phyloP scores from a whole-genome alignment of 1,139 yeast genomes.

The Taiozyma sp. region DNA sequence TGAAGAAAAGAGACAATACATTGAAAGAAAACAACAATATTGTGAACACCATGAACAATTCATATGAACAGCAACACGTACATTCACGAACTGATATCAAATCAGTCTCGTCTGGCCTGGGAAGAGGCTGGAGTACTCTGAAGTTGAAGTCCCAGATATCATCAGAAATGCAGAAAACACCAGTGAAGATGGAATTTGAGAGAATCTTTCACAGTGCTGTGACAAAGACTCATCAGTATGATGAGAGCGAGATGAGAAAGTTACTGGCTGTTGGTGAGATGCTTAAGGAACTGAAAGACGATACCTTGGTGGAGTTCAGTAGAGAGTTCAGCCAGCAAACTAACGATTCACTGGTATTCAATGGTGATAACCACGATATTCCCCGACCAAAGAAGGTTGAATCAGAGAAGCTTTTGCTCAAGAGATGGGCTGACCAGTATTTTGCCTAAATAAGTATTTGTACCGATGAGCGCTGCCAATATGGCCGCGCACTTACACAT shows the following conservation, averaged over 20 bases:
- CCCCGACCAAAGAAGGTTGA: slow-evolving; percentile 15
- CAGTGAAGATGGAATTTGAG: slow-evolving; percentile 4
- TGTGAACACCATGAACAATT: slow-evolving; percentile 2
- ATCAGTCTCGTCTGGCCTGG: not conserved
- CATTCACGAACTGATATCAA: not conserved
- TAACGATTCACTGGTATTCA: not conserved
- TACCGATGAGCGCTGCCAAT: not conserved
- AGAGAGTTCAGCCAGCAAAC: slow-evolving; percentile 2
- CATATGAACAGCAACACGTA: not conserved
- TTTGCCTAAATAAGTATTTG: slow-evolving; percentile 6
- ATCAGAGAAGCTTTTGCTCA: slow-evolving; percentile 20
- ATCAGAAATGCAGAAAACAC: not conserved
- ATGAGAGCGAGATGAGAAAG: slow-evolving; percentile 10
- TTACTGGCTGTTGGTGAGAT: slow-evolving; percentile 12
- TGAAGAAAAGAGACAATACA: not conserved
- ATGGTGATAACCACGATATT: not conserved
- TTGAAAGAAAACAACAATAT: slow-evolving; percentile 8
- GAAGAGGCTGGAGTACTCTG: slow-evolving; percentile 1
- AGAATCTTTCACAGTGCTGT: slow-evolving; percentile 6
- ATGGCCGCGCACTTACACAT: not conserved
- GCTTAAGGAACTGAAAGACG: slow-evolving; percentile 14
- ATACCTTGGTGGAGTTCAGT: slow-evolving; percentile 1
- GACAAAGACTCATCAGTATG: slow-evolving; percentile 2
- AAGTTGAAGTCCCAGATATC: not conserved
- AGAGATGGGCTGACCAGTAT: slow-evolving; percentile 25